Evolutionary conservation across 2,329 filamentous ascomycete species (phyloP).

Genomic region (Fusarium falciforme): DNA sequence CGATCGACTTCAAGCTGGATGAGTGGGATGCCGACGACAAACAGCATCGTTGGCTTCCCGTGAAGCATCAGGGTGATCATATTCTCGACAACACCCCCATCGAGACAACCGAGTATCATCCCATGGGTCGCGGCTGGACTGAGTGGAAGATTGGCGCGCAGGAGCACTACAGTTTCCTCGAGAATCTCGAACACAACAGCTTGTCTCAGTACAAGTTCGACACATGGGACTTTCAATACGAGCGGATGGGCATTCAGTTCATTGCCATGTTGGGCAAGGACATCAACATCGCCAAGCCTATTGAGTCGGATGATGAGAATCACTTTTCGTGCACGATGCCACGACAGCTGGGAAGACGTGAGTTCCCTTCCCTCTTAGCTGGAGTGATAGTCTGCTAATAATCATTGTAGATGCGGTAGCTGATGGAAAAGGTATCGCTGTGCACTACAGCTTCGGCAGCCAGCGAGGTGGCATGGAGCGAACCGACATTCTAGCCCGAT

Average conservation of each 20-base stretch:
- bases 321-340: conserved; percentile 56
- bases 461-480: conserved; percentile 54
- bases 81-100: conserved; percentile 60
- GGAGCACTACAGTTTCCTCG: conserved; percentile 60
- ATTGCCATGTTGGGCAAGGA: conserved; percentile 65
- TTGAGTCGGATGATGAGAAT: conserved; percentile 58
- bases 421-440: conserved; percentile 64
- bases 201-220: conserved; percentile 61
- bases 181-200: conserved; percentile 60
- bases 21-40: conserved; percentile 51
- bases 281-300: conserved; percentile 59
- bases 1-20: conserved; percentile 44
- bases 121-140: conserved; percentile 56
- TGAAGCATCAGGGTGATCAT: conserved; percentile 49
- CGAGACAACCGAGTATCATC: conserved; percentile 58
- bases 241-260: conserved; percentile 65
- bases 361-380: not conserved
- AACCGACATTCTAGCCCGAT: conserved; percentile 66
- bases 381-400: conserved; percentile 17
- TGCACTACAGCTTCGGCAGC: conserved; percentile 63
- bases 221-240: conserved; percentile 61
- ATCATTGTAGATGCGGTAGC: conserved; percentile 55
- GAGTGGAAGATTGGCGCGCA: conserved; percentile 64
- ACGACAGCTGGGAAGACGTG: conserved; percentile 51
- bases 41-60: conserved; percentile 63